A percentile compares a stretch with the other conserved stretches of the same genome.
These are phyloP conservation scores for Umbelopsis vinacea DNA, from an alignment of 192 early-diverging fungal genomes.

Conservation along the genomic window DNA sequence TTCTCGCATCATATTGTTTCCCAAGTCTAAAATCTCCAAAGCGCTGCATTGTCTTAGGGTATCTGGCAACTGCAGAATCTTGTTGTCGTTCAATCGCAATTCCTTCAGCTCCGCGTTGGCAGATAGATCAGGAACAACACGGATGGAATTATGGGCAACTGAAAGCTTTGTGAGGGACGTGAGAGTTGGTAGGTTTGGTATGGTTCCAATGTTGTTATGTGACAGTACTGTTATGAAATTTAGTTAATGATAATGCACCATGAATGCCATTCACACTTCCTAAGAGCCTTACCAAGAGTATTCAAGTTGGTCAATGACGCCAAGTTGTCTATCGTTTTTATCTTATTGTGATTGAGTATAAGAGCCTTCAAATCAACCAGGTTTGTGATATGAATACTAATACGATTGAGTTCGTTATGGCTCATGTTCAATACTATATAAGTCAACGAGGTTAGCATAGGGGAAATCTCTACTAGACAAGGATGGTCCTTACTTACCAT, in stretches of 20 bases:
- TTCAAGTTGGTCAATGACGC: constrained; percentile 60
- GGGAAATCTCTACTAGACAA: too few species aligned
- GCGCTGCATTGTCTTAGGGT: constrained; percentile 52
- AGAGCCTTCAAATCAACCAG: constrained; percentile 74
- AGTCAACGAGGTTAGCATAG: neutral
- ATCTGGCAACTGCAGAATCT: constrained; percentile 64
- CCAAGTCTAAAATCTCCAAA: constrained; percentile 76
- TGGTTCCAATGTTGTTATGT: constrained; percentile 68
- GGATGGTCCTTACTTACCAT: constrained; percentile 49
- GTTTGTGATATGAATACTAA: constrained; percentile 59
- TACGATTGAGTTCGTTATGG: constrained; percentile 65
- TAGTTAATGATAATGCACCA: neutral
- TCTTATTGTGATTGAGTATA: constrained; percentile 79
- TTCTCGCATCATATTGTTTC: constrained; percentile 65
- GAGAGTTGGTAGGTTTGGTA: constrained; percentile 60
- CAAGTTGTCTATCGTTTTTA: constrained; percentile 69
- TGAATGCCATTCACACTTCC: neutral
- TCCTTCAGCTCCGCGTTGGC: constrained; percentile 66
- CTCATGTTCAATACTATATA: constrained; percentile 69
- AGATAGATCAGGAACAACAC: constrained; percentile 69
- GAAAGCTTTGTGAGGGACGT: constrained; percentile 76
- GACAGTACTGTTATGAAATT: constrained; percentile 59
- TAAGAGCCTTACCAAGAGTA: constrained; percentile 59
- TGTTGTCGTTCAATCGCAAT: constrained; percentile 78
- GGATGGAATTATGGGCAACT: constrained; percentile 72